Percentiles rank a stretch among this genome's conserved stretches.
These are phyloP conservation scores for Sclerotinia glacialis DNA, from an alignment of 2,329 filamentous ascomycete species.

Conservation along the genomic window DNA sequence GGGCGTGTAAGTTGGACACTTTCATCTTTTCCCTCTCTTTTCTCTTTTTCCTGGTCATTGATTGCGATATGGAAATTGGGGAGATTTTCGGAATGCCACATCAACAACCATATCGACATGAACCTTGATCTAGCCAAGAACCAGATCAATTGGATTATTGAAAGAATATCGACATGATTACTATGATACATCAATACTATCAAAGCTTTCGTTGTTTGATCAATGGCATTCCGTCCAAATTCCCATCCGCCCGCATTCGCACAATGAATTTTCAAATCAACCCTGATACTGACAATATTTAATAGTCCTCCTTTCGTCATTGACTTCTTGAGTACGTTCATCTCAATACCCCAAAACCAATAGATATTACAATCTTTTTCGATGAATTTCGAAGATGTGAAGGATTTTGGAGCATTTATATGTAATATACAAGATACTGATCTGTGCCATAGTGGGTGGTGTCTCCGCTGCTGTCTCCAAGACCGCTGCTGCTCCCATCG, in stretches of 20 bases:
- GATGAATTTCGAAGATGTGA: slow-evolving; percentile 22
- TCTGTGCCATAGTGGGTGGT: slow-evolving; percentile 81
- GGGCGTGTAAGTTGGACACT: slow-evolving; percentile 60
- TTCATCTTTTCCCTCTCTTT: not conserved
- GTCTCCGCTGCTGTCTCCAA: slow-evolving; percentile 99
- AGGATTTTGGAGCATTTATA: slow-evolving; percentile 13
- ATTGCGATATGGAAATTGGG: slow-evolving; percentile 31
- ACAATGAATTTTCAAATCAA: slow-evolving; percentile 21
- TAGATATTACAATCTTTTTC: slow-evolving; percentile 23
- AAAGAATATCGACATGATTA: not conserved
- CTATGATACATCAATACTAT: slow-evolving; percentile 10
- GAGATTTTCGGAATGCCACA: not conserved
- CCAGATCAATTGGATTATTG: not conserved
- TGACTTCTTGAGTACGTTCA: slow-evolving; percentile 95
- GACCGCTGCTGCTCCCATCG: slow-evolving; percentile 98
- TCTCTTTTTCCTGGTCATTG: slow-evolving; percentile 20
- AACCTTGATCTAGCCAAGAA: not conserved
- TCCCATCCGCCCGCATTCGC: slow-evolving; percentile 18
- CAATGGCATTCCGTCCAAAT: slow-evolving; percentile 31
- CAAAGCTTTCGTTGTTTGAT: slow-evolving; percentile 28
- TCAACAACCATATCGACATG: not conserved
- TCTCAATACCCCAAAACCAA: slow-evolving; percentile 24
- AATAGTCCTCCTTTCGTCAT: slow-evolving; percentile 78
- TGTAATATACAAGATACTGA: slow-evolving; percentile 27
- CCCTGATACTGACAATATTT: slow-evolving; percentile 31